Evolutionary conservation across 768 basidiomycete species (phyloP).

Genomic region (Lactarius quietus): DNA sequence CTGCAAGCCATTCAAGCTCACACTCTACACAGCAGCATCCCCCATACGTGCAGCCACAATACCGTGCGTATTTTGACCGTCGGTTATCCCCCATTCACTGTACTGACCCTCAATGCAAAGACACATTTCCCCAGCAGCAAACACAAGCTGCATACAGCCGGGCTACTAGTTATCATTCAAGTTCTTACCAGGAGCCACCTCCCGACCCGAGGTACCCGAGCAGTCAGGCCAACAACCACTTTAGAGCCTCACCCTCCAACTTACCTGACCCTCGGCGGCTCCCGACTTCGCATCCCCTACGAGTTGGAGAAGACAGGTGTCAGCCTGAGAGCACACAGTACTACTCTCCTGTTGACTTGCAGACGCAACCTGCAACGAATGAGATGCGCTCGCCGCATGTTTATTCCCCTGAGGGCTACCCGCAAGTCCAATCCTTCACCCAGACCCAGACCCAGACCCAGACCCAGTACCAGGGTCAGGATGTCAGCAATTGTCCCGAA

Average conservation of each 20-base stretch:
- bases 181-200: background rate
- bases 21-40: slow-evolving; percentile 21
- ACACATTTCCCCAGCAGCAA: slow-evolving; percentile 14
- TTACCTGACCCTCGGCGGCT: slow-evolving; percentile 5
- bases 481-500: background rate
- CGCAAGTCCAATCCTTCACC: slow-evolving; percentile 8
- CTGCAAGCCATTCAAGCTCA: slow-evolving; percentile 10
- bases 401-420: slow-evolving; percentile 11
- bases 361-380: slow-evolving; percentile 9
- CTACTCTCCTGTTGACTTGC: slow-evolving; percentile 9
- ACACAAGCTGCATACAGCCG: slow-evolving; percentile 4
- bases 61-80: slow-evolving; percentile 17
- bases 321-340: slow-evolving; percentile 7
- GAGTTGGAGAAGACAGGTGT: no score
- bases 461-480: slow-evolving; percentile 25
- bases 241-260: slow-evolving; percentile 14
- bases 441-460: background rate
- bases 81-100: background rate
- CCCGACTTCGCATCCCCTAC: slow-evolving; percentile 17
- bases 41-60: slow-evolving; percentile 11
- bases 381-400: slow-evolving; percentile 22
- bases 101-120: slow-evolving; percentile 12
- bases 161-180: slow-evolving; percentile 5
- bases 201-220: slow-evolving; percentile 12
- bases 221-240: background rate